Evolutionary conservation across 257 asterid species (phyloP).

Genomic region (Nemophila menziesii): DNA sequence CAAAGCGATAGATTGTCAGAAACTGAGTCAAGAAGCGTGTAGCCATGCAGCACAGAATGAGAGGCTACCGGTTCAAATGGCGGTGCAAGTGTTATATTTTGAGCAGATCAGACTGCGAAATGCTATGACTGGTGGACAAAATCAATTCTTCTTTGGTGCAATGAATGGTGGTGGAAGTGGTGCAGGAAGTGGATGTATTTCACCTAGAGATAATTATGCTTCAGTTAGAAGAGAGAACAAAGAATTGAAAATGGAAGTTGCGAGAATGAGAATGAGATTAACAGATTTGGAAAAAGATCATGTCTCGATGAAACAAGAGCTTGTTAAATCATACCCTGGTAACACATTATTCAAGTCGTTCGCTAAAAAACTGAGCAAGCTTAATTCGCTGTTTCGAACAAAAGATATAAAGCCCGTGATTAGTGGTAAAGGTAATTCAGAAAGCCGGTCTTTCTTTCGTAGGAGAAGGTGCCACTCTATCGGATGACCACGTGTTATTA

Average conservation of each 20-base stretch:
- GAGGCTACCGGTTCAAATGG: slow-evolving; percentile 87
- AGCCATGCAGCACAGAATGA: slow-evolving; percentile 99
- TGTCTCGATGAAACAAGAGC: slow-evolving; percentile 86
- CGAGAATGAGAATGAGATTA: slow-evolving; percentile 94
- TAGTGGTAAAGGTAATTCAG: slow-evolving; percentile 41
- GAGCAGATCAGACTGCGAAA: slow-evolving; percentile 83
- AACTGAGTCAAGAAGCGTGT: slow-evolving; percentile 90
- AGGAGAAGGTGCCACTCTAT: slow-evolving; percentile 73
- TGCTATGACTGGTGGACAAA: slow-evolving; percentile 81
- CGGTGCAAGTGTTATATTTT: slow-evolving; percentile 87
- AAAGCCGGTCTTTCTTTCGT: slow-evolving; percentile 56
- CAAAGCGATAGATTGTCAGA: slow-evolving; percentile 80
- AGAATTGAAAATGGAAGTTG: slow-evolving; percentile 86
- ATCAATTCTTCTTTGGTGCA: slow-evolving; percentile 57
- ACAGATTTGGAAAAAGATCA: slow-evolving; percentile 91
- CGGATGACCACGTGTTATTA: slow-evolving; percentile 39
- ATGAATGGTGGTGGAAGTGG: slow-evolving; percentile 60
- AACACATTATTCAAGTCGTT: slow-evolving; percentile 64
- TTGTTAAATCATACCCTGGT: slow-evolving; percentile 62
- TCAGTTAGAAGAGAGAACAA: slow-evolving; percentile 87
- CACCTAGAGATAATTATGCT: slow-evolving; percentile 93
- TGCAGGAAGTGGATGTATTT: slow-evolving; percentile 87
- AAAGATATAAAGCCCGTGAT: slow-evolving; percentile 31
- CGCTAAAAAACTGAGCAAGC: slow-evolving; percentile 55
- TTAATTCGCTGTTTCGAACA: slow-evolving; percentile 45